Percentiles rank a stretch among this genome's conserved stretches.
These are phyloP conservation scores for Lactarius pseudohatsudake DNA, from an alignment of 768 basidiomycete genomes.

Conservation along the genomic window DNA sequence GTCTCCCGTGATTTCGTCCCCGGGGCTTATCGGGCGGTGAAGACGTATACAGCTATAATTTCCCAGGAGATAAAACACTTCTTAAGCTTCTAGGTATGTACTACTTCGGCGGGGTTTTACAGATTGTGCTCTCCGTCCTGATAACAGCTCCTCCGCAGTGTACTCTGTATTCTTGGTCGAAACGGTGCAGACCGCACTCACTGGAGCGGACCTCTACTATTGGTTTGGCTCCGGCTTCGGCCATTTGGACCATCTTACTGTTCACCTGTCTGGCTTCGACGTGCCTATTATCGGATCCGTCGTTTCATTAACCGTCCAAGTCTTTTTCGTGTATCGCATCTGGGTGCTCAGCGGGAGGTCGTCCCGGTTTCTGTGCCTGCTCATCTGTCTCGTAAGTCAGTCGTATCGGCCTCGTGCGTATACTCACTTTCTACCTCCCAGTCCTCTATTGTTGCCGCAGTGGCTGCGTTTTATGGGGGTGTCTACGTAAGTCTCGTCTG, in stretches of 20 bases:
- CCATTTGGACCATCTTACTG: constrained; percentile 30
- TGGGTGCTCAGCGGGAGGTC: constrained; percentile 16
- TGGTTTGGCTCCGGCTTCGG: constrained; percentile 37
- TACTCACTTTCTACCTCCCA: not conserved
- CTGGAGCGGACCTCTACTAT: constrained; percentile 34
- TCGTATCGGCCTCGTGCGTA: too few species aligned
- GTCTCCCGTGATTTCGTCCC: too few species aligned
- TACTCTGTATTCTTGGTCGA: constrained; percentile 32
- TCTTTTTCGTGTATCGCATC: constrained; percentile 38
- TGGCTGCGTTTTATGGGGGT: not conserved
- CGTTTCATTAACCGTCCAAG: constrained; percentile 33
- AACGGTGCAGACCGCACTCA: constrained; percentile 32
- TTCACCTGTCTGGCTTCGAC: constrained; percentile 32
- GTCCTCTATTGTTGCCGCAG: not conserved
- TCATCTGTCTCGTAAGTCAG: constrained; percentile 13
- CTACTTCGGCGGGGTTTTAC: not conserved
- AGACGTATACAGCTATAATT: constrained; percentile 25
- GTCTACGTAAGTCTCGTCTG: constrained; percentile 2
- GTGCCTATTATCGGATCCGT: constrained; percentile 34
- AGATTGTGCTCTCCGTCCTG: not conserved
- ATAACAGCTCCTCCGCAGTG: constrained; percentile 26
- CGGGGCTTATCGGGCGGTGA: not conserved
- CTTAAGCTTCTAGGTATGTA: constrained; percentile 13
- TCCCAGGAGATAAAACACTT: not conserved
- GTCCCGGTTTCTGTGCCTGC: not conserved